phyloP scores from a whole-genome alignment of 2,329 filamentous ascomycete genomes.

The Zarea fungicola region DNA sequence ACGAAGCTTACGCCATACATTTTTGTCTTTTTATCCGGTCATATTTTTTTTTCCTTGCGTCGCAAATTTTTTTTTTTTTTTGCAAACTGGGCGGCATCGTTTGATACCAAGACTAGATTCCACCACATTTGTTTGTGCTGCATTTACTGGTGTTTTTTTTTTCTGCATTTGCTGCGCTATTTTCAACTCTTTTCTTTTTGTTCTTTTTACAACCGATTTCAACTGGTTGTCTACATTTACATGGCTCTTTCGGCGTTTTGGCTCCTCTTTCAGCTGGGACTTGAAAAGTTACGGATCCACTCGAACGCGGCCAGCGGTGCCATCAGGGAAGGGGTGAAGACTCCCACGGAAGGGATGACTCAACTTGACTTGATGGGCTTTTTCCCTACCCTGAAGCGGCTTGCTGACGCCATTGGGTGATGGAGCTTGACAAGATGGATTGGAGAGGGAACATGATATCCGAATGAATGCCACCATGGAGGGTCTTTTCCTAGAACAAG shows the following conservation, averaged over 20 bases:
- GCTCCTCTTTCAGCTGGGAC: slow-evolving; percentile 4
- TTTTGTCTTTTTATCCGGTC: slow-evolving; percentile 2
- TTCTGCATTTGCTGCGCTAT: slow-evolving; percentile 18
- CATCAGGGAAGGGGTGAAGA: not conserved
- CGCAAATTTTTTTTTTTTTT: slow-evolving; percentile 2
- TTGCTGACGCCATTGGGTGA: too few relatives aligned
- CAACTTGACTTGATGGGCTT: not conserved
- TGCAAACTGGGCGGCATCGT: slow-evolving; percentile 12
- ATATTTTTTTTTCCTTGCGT: slow-evolving; percentile 2
- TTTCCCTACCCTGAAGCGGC: too few relatives aligned
- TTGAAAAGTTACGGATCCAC: not conserved
- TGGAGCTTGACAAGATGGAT: too few relatives aligned
- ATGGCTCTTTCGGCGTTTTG: slow-evolving; percentile 8
- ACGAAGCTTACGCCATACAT: slow-evolving; percentile 1
- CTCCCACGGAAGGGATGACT: not conserved
- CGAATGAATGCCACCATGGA: not conserved
- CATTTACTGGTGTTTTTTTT: slow-evolving; percentile 16
- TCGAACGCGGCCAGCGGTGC: not conserved
- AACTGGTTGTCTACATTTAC: too few relatives aligned
- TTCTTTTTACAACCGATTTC: too few relatives aligned
- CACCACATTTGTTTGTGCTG: slow-evolving; percentile 10
- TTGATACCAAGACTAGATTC: slow-evolving; percentile 15
- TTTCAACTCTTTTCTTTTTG: slow-evolving; percentile 2
- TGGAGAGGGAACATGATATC: too few relatives aligned
- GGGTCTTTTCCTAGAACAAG: not conserved